phyloP scores from a whole-genome alignment of 352 stramenopile species.

The Pythium aphanidermatum region DNA sequence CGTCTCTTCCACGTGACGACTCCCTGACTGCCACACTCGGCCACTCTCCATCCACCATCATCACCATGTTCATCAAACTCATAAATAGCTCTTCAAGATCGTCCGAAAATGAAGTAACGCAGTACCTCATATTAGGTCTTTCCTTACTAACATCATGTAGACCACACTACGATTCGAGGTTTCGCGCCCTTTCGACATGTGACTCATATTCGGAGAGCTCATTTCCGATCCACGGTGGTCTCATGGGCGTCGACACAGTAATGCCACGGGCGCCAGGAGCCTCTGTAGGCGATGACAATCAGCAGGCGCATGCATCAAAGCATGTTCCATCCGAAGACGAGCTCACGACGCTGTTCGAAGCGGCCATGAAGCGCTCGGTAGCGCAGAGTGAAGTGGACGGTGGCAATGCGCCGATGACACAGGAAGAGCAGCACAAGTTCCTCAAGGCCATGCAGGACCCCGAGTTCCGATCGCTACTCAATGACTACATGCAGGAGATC shows the following conservation, averaged over 20 bases:
- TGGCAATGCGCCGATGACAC: conserved; percentile 23
- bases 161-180: conserved; percentile 5
- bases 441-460: conserved; percentile 87
- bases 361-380: conserved; percentile 29
- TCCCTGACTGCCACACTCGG: no score
- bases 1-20: no score
- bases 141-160: no score
- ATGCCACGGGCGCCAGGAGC: not conserved
- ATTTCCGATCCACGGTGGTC: not conserved
- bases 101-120: no score
- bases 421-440: conserved; percentile 81
- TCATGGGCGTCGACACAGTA: conserved; percentile 10
- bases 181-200: conserved; percentile 13
- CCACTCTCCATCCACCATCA: no score
- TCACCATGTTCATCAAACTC: conserved; percentile 2
- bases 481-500: conserved; percentile 94
- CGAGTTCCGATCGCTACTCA: conserved; percentile 89
- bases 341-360: conserved; percentile 41
- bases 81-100: no score
- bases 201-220: not conserved
- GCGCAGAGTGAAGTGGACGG: not conserved
- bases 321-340: conserved; percentile 28
- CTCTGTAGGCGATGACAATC: conserved; percentile 5
- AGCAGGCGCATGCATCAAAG: conserved; percentile 12
- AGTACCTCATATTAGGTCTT: no score